Evolutionary conservation across 2,329 filamentous ascomycete genomes (phyloP).

Genomic region (Sporothrix brunneoviolacea): DNA sequence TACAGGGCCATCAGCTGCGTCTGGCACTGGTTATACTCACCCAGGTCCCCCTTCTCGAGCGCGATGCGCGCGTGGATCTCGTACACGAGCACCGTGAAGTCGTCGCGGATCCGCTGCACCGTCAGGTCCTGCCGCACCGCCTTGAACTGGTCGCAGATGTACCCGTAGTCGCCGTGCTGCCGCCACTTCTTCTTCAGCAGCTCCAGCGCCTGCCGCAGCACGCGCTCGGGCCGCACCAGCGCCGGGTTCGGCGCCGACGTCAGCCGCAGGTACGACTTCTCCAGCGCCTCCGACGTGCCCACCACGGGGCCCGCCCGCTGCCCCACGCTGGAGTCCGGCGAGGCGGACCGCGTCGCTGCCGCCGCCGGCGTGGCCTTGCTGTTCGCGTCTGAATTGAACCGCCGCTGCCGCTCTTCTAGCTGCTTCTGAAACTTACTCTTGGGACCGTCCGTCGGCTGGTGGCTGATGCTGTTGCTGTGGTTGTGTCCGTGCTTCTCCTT

Average conservation of each 20-base stretch:
- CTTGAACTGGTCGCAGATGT: conserved; percentile 99
- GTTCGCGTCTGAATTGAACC: conserved; percentile 71
- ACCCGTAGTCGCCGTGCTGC: conserved; percentile 86
- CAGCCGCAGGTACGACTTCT: conserved; percentile 92
- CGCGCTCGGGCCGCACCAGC: conserved; percentile 73
- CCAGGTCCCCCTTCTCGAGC: conserved; percentile 94
- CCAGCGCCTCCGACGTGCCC: conserved; percentile 74
- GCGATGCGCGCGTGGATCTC: conserved; percentile 97
- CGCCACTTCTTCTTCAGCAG: conserved; percentile 92
- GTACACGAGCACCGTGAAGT: conserved; percentile 94
- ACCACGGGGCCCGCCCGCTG: conserved; percentile 66
- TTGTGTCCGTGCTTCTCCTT: conserved; percentile 9
- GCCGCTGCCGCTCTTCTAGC: conserved; percentile 81
- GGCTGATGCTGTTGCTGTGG: conserved; percentile 16
- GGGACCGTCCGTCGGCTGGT: conserved; percentile 33
- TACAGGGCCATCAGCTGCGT: conserved; percentile 94
- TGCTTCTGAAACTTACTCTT: conserved; percentile 84
- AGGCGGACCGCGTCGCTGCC: conserved; percentile 39
- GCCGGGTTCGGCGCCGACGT: conserved; percentile 84
- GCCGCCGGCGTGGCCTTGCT: conserved; percentile 30
- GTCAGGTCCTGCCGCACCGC: conserved; percentile 96
- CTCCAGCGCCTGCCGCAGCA: conserved; percentile 79
- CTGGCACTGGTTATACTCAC: conserved; percentile 99
- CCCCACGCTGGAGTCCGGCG: conserved; percentile 28
- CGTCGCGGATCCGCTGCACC: conserved; percentile 92